Evolutionary conservation across 179 eudicot species (phyloP).

Genomic region (Carnegiea gigantea): DNA sequence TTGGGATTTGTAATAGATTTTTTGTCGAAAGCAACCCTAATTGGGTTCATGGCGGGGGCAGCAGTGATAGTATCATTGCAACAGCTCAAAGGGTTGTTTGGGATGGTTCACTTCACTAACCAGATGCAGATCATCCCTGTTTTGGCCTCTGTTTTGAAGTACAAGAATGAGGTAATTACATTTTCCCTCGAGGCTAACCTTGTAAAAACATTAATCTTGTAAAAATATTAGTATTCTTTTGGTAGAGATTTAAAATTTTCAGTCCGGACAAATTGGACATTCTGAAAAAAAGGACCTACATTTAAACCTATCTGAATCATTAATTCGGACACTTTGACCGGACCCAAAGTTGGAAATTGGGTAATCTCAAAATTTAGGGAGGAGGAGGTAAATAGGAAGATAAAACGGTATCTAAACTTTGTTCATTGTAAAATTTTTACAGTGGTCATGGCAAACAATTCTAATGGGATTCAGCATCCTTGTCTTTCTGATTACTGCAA

Average conservation of each 20-base stretch:
- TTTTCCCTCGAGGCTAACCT: too few relatives aligned
- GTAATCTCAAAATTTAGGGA: neutral
- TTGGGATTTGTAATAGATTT: constrained; percentile 87
- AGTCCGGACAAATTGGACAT: too few relatives aligned
- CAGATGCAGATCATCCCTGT: constrained; percentile 87
- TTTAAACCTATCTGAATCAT: neutral
- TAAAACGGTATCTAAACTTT: neutral
- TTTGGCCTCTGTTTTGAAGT: constrained; percentile 57
- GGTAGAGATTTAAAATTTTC: too few relatives aligned
- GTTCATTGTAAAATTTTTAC: constrained; percentile 18
- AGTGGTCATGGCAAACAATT: constrained; percentile 82
- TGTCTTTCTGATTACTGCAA: constrained; percentile 51
- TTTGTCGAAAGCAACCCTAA: constrained; percentile 79
- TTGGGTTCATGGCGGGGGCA: constrained; percentile 95
- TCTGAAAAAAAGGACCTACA: too few relatives aligned
- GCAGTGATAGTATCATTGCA: constrained; percentile 85
- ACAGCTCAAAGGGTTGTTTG: constrained; percentile 86
- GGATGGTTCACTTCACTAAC: constrained; percentile 77
- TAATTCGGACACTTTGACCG: neutral
- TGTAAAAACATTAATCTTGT: too few relatives aligned
- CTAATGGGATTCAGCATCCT: constrained; percentile 65
- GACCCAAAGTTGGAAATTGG: neutral
- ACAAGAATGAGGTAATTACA: constrained; percentile 64
- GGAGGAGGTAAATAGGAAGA: too few relatives aligned
- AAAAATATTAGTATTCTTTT: too few relatives aligned